Percentiles rank a stretch among this genome's conserved stretches.
Conservation (phyloP, 345 rosid species). For the Salix purpurea region DNA sequence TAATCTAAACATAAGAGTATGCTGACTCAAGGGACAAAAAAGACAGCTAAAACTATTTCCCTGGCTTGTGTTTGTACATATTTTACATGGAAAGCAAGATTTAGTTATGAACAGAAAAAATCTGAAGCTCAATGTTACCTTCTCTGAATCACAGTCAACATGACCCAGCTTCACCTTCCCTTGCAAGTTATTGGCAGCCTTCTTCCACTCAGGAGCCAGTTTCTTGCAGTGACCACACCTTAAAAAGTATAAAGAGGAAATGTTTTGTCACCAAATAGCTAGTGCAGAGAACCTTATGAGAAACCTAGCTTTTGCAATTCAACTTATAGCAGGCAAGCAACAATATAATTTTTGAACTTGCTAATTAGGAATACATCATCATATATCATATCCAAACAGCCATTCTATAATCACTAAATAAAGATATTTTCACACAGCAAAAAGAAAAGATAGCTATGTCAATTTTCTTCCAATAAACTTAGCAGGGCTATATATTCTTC, state of each 20-base stretch:
- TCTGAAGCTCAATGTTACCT: conserved; percentile 41
- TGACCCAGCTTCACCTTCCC: conserved; percentile 96
- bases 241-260: conserved; percentile 11
- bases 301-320: not conserved
- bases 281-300: not conserved
- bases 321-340: not conserved
- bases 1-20: not conserved
- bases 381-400: not conserved
- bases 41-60: not conserved
- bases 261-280: not conserved
- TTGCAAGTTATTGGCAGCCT: conserved; percentile 77
- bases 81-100: not conserved
- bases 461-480: not conserved
- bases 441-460: not conserved
- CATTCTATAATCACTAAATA: not conserved
- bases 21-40: not conserved
- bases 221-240: conserved; percentile 98
- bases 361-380: not conserved
- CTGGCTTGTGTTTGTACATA: not conserved
- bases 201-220: conserved; percentile 98
- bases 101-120: not conserved
- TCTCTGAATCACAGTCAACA: conserved; percentile 81
- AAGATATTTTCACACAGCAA: not conserved
- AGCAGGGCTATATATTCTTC: not conserved
- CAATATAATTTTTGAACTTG: not conserved